Base-by-base conservation (phyloP, 2,329 filamentous ascomycete species). In the Penicillium expansum region DNA sequence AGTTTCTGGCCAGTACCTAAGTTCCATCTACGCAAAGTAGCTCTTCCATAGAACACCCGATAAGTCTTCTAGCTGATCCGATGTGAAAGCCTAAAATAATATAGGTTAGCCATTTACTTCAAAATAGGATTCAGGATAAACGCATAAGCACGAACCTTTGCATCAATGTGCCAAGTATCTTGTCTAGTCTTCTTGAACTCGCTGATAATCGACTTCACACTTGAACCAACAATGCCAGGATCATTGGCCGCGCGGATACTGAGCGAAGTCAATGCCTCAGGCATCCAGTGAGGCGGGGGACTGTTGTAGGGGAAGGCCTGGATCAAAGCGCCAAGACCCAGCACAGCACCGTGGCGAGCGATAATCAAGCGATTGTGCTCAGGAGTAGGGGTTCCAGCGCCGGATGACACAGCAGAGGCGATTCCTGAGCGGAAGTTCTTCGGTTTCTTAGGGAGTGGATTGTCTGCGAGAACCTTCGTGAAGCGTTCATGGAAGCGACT, bases 161-260 rank as follows among this genome's bases (percentile, higher is more conserved):
- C 91, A 78, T 99, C 94, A 59, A 96, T 93, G 68, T 88, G 88
- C 94, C 94, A 99, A 65, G 93, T 99, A 80, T 99, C 94, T 75
- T 99, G 94, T 73, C 94, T 87, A 44, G 94, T 99, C 84, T 99
- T 99, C 80, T 99, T 99, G 82, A 99, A 99, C 69, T 99, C 95
- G 59, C 92, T 92, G 63, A 99, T 79, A 35, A 97, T 92, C 18
- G 83, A 84, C 82, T 99, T 99, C 11, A 96, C 95, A 58, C 93
- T 94, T 76, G 96, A 96, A 3, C 94, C 94, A 53, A 99, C 92
- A 57, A 95, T 88, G 0, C 94, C 94, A 0, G 91, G 86, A 69
- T 99, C 94, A 45, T 86, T 90, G 1, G 93, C 92, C 10, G 95
- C 92, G 64, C 88, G 87, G 35, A 88, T 86, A 6, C 93, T 95